Evolutionary conservation across 805 yeast species (phyloP).

Genomic region (Millerago galiae): DNA sequence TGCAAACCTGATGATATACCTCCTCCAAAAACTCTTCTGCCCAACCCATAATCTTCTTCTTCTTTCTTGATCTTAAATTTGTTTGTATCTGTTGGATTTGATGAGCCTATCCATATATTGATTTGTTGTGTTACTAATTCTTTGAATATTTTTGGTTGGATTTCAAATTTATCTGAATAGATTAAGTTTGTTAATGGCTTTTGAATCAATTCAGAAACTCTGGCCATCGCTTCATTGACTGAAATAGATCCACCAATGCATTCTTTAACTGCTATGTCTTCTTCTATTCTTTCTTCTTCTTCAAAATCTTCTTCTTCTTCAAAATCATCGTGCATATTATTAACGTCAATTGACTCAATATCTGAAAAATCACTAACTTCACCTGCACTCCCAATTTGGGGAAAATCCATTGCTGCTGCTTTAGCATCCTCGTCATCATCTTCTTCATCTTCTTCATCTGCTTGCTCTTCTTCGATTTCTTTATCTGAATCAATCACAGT

Average conservation of each 20-base stretch:
- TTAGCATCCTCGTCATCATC: conserved; percentile 14
- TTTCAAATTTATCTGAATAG: conserved; percentile 26
- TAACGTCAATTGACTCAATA: conserved; percentile 36
- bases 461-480: conserved; percentile 8
- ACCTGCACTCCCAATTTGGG: conserved; percentile 4
- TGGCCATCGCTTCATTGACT: conserved; percentile 29
- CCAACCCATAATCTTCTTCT: conserved; percentile 34
- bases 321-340: conserved; percentile 43
- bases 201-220: conserved; percentile 48
- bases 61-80: conserved; percentile 14
- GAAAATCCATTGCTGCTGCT: conserved; percentile 10
- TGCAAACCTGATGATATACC: conserved; percentile 71
- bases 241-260: conserved; percentile 24
- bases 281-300: conserved; percentile 14
- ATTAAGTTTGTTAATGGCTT: conserved; percentile 51
- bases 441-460: conserved; percentile 14
- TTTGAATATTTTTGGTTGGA: conserved; percentile 36
- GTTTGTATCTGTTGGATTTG: conserved; percentile 10
- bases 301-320: conserved; percentile 27
- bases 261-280: conserved; percentile 10
- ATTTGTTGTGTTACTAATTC: conserved; percentile 59
- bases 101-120: conserved; percentile 64
- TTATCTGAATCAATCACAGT: background rate
- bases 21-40: conserved; percentile 48
- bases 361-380: conserved; percentile 26